Evolutionary conservation across 345 rosid genomes (phyloP), one percentile per base, ranked within the genome.

Genomic region (Nephelium lappaceum): DNA sequence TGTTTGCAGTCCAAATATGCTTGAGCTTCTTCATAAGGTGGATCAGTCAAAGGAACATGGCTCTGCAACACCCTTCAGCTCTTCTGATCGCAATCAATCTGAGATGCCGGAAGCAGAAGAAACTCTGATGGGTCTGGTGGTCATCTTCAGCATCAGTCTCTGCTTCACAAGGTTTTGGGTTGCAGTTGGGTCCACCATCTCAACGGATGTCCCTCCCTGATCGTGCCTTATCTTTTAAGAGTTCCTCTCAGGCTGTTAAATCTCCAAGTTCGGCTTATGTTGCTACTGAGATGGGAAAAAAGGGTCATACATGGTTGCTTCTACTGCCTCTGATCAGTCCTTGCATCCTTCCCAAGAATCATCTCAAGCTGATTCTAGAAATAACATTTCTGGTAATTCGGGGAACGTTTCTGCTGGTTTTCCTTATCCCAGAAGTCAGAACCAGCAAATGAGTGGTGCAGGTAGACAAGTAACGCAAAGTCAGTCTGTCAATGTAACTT

Each of bases 1-100:
- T 67, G 42, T 53, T 63, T 80, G 85, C 90, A 93, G 97, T 85
- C 91, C 90, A 83, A 89, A 93, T 76, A 91, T 95, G 96, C 90
- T 93, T 78, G 96, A 95, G 85, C 98, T 93, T 82, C 92, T 93
- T 82, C 90, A 90, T 81, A 95, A 95, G 90, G 93, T 93, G 81
- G 93, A 93, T 82, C 91, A 88, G 58, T 81, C 93, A 43, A 79
- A 81, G 78, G 93, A 90, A 60, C 83, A 62, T 76, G 85, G 84
- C 65, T 77, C 82, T 76, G 86, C 85, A 75, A 71, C 84, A 63
- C 86, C 82, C 68, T 72, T 86, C 67, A 83, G 87, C 80, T 89
- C 93, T 71, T 81, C 85, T 51, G 85, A 82, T 60, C 75, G 45
- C 69, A 83, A 81, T 84, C 87, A 77, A 69, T 76, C 85, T 55